A percentile compares a stretch with the other conserved stretches of the same genome.
These are phyloP conservation scores for Trifolium dubium DNA, from an alignment of 306 rosid species.

Conservation along the genomic window DNA sequence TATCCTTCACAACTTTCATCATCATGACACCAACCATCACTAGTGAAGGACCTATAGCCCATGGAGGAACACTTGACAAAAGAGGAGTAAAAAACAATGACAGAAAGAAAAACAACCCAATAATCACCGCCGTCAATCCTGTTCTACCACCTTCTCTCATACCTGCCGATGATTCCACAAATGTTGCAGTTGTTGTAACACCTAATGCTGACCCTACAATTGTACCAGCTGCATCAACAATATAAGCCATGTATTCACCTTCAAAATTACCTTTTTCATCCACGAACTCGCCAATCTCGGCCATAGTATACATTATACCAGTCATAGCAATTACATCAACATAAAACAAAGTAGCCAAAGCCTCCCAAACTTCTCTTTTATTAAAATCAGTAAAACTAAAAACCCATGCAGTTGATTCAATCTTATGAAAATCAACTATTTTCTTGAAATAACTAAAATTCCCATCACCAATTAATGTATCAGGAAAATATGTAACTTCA, in stretches of 20 bases:
- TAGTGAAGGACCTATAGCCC: conserved; percentile 94
- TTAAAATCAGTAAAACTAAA: conserved; percentile 66
- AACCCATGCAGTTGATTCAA: conserved; percentile 72
- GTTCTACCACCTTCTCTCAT: conserved; percentile 89
- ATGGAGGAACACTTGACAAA: conserved; percentile 84
- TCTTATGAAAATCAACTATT: conserved; percentile 75
- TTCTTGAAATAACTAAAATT: conserved; percentile 66
- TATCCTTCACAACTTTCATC: conserved; percentile 92
- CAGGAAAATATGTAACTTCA: conserved; percentile 73
- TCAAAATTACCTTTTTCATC: conserved; percentile 78
- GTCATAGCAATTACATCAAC: conserved; percentile 86
- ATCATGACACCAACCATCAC: conserved; percentile 96
- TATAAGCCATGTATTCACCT: conserved; percentile 84
- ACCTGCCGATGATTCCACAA: conserved; percentile 81
- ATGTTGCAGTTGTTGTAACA: conserved; percentile 72
- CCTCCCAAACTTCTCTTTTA: conserved; percentile 72
- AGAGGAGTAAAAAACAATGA: conserved; percentile 82
- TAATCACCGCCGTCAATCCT: conserved; percentile 74
- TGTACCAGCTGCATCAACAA: conserved; percentile 81
- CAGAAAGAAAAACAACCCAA: conserved; percentile 68
- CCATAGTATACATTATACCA: conserved; percentile 85
- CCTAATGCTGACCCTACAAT: conserved; percentile 72
- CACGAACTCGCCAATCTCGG: conserved; percentile 72
- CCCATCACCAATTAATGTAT: conserved; percentile 63
- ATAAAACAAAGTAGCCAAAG: conserved; percentile 75